A percentile compares a stretch with the other conserved stretches of the same genome.
phyloP scores from a whole-genome alignment of 1,284 basidiomycete genomes.

The Jaminaea rosea region DNA sequence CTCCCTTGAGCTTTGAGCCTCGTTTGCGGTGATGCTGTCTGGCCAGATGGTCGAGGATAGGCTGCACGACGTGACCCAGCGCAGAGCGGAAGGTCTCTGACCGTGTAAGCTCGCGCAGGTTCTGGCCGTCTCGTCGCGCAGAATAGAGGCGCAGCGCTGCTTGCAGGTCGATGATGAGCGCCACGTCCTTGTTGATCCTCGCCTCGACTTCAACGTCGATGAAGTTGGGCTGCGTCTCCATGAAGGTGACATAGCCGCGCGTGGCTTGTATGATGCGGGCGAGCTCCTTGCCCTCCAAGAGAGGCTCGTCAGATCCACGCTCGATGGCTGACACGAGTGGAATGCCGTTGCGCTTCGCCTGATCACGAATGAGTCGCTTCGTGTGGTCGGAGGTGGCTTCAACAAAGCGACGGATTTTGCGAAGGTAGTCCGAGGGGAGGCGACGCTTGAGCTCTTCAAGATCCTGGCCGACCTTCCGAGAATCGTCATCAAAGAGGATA shows the following conservation, averaged over 20 bases:
- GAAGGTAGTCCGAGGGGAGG: slow-evolving; percentile 34
- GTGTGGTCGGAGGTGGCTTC: slow-evolving; percentile 27
- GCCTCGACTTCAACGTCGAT: slow-evolving; percentile 13
- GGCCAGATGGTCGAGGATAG: background rate
- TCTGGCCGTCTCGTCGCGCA: slow-evolving; percentile 35
- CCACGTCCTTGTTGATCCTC: slow-evolving; percentile 30
- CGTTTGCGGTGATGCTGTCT: background rate
- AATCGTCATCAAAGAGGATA: slow-evolving; percentile 16
- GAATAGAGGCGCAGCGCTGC: slow-evolving; percentile 32
- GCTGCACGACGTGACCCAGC: background rate
- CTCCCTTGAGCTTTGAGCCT: slow-evolving; percentile 13
- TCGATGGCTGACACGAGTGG: slow-evolving; percentile 43
- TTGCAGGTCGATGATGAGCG: slow-evolving; percentile 35
- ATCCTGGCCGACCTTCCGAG: slow-evolving; percentile 24
- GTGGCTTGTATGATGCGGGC: slow-evolving; percentile 39
- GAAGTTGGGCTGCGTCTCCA: slow-evolving; percentile 23
- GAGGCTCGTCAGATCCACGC: slow-evolving; percentile 37
- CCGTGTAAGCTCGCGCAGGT: slow-evolving; percentile 36
- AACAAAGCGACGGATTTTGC: slow-evolving; percentile 38
- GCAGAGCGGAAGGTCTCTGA: background rate
- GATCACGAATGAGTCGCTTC: slow-evolving; percentile 41
- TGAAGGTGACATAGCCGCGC: slow-evolving; percentile 28
- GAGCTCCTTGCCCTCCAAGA: slow-evolving; percentile 31
- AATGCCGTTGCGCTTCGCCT: slow-evolving; percentile 32
- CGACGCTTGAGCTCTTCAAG: slow-evolving; percentile 22